Evolutionary conservation across 2,329 filamentous ascomycete species (phyloP), one percentile per base, ranked within the genome.

Genomic region (Exophiala sideris): DNA sequence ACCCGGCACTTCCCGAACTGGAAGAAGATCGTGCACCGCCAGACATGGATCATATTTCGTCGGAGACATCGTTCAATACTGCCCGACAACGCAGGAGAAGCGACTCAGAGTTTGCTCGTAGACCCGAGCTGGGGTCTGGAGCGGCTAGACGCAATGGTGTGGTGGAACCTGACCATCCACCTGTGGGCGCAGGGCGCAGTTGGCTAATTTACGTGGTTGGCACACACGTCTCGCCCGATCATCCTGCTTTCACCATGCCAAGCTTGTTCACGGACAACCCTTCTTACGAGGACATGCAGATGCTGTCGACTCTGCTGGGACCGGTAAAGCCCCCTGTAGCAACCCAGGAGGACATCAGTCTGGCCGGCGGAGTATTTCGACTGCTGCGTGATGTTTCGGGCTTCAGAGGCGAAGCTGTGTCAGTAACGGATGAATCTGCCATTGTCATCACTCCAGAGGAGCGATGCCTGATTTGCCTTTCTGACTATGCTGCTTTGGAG

Each of bases 171-270:
- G 77, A 82, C 52, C 74, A 76, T 42, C 67, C 73, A 50, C 66
- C 71, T 8, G 70, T 72, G 39, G 71, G 73, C 53, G 76, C 75
- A 50, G 82, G 81, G 50, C 74, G 84, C 60, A 87, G 83, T 68
- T 88, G 84, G 84, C 79, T 88, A 63, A 87, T 88, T 49, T 88
- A 88, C 65, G 84, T 88, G 7, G 79, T 88, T 48, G 84, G 84
- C 41, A 85, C 84, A 39, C 86, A 84, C 60, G 81, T 87, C 49
- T 84, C 85, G 1, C 84, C 87, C 62, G 85, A 86, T 60, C 84
- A 87, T 65, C 85, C 84, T 18, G 85, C 86, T 18, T 79, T 87
- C 57, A 85, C 84, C 6, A 86, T 85, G 16, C 85, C 84, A 10
- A 86, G 83, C 61, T 73, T 88, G 9, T 87, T 87, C 66, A 87